phyloP scores from a whole-genome alignment of 2,329 filamentous ascomycete species.

The Ciborinia camelliae region DNA sequence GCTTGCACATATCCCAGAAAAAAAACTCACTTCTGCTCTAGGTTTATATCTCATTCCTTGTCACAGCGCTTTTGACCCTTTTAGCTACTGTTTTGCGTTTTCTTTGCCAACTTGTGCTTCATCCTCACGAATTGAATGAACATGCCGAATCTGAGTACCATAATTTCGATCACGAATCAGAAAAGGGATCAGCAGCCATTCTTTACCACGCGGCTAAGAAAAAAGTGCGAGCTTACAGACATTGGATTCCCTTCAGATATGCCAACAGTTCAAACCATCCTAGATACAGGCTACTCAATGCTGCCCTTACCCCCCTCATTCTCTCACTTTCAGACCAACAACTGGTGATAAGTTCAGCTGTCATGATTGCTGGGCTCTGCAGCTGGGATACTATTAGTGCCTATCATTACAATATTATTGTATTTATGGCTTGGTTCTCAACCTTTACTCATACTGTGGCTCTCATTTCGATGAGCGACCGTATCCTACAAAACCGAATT shows the following conservation, averaged over 20 bases:
- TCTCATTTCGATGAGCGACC: background rate
- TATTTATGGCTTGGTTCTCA: constrained; percentile 9
- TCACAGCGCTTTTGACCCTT: constrained; percentile 1
- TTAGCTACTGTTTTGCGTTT: background rate
- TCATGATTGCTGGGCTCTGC: constrained; percentile 4
- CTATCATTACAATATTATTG: constrained; percentile 14
- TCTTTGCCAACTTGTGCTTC: constrained; percentile 1
- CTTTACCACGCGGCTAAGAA: background rate
- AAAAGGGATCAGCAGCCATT: background rate
- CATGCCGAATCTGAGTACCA: background rate
- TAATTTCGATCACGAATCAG: background rate
- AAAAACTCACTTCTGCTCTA: background rate
- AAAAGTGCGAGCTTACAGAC: background rate
- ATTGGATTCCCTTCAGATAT: background rate
- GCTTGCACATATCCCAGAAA: background rate
- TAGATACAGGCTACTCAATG: background rate
- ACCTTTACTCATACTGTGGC: constrained; percentile 10
- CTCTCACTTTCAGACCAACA: constrained; percentile 14
- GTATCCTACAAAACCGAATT: background rate
- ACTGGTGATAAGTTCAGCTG: background rate
- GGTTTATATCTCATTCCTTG: constrained; percentile 12
- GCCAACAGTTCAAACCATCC: background rate
- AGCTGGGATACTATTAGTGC: background rate
- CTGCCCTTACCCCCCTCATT: background rate
- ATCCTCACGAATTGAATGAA: background rate